Evolutionary conservation across 305 asterid genomes (phyloP).

Genomic region (Solanum hybrid): DNA sequence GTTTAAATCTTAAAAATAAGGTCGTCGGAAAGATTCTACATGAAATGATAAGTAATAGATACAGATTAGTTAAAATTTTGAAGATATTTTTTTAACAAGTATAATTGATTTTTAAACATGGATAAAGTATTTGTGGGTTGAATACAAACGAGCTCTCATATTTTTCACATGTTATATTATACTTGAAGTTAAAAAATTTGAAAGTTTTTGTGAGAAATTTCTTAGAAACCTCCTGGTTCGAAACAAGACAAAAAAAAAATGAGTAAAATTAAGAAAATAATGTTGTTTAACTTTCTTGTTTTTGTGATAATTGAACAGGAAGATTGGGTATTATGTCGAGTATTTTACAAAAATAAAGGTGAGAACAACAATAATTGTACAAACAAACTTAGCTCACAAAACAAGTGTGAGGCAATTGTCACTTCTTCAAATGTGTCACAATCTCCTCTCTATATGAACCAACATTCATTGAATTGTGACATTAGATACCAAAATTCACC

Average conservation of each 20-base stretch:
- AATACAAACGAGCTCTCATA: not conserved
- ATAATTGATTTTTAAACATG: not conserved
- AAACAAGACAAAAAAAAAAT: constrained; percentile 14
- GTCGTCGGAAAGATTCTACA: constrained; percentile 12
- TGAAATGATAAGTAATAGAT: not conserved
- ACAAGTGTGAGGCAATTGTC: constrained; percentile 8
- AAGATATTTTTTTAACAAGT: not conserved
- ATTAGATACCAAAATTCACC: constrained; percentile 14
- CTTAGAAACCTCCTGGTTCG: constrained; percentile 15
- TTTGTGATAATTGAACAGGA: constrained; percentile 38
- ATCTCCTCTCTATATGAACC: constrained; percentile 6
- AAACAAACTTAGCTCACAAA: constrained; percentile 4
- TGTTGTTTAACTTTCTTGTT: not conserved
- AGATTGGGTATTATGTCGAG: constrained; percentile 89
- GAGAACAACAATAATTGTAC: constrained; percentile 21
- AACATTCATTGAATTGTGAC: not conserved
- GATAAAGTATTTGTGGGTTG: not conserved
- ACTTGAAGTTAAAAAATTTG: not conserved
- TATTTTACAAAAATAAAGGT: constrained; percentile 56
- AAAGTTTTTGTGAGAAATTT: constrained; percentile 19
- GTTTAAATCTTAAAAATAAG: constrained; percentile 3
- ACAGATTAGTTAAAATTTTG: not conserved
- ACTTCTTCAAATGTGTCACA: constrained; percentile 21
- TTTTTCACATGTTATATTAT: not conserved
- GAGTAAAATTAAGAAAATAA: not conserved